These are phyloP conservation scores for Theobroma grandiflorum DNA, from an alignment of 441 rosid genomes.

Conservation along the genomic window DNA sequence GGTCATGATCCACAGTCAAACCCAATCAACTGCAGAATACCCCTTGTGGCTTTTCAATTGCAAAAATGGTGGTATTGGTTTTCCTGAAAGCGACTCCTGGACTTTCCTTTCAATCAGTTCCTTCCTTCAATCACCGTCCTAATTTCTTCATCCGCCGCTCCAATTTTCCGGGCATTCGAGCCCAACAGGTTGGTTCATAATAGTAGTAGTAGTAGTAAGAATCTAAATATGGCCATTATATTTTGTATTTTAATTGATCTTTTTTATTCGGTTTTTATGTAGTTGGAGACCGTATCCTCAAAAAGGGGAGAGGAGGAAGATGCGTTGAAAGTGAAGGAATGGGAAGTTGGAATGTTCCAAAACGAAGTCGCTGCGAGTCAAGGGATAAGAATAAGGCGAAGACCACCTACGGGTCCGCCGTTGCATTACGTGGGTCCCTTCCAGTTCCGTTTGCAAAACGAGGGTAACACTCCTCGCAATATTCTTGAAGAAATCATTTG, in stretches of 20 bases:
- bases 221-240: not conserved
- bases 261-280: not conserved
- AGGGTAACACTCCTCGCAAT: slow-evolving; percentile 76
- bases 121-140: slow-evolving; percentile 32
- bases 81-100: slow-evolving; percentile 40
- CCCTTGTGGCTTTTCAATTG: not conserved
- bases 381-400: slow-evolving; percentile 82
- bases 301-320: slow-evolving; percentile 38
- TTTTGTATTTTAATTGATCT: not conserved
- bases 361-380: slow-evolving; percentile 78
- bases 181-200: slow-evolving; percentile 56
- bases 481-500: slow-evolving; percentile 74
- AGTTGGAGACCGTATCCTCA: slow-evolving; percentile 37
- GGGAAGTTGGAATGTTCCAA: slow-evolving; percentile 82
- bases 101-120: slow-evolving; percentile 37
- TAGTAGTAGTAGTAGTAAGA: not conserved
- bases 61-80: slow-evolving; percentile 52
- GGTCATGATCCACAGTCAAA: too few species aligned
- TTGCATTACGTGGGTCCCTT: too few species aligned
- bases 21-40: too few species aligned
- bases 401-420: slow-evolving; percentile 78
- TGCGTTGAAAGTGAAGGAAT: slow-evolving; percentile 74
- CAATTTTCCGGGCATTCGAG: slow-evolving; percentile 48
- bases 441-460: slow-evolving; percentile 67
- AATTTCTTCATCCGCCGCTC: slow-evolving; percentile 32